Conservation (phyloP, 306 rosid species). For the Cyamopsis tetragonoloba region DNA sequence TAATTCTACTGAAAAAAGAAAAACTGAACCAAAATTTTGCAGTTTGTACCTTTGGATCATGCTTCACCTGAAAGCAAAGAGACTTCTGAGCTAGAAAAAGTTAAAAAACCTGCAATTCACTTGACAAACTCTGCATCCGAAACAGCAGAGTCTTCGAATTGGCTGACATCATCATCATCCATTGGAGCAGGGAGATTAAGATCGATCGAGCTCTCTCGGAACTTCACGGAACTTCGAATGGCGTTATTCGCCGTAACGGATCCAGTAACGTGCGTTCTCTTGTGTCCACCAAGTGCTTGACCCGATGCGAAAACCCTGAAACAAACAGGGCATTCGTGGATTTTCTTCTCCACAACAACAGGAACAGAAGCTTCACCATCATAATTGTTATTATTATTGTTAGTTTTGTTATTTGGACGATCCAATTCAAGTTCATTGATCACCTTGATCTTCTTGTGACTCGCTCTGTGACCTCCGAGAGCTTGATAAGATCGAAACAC, state of each 20-base stretch:
- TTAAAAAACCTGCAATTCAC: constrained; percentile 29
- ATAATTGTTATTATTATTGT: too few relatives aligned
- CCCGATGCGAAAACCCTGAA: constrained; percentile 83
- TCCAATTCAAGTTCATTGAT: too few relatives aligned
- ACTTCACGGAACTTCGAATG: constrained; percentile 16
- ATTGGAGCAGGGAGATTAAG: constrained; percentile 89
- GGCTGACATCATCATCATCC: constrained; percentile 64
- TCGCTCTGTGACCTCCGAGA: constrained; percentile 90
- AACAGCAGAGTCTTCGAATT: constrained; percentile 71
- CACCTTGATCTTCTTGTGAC: constrained; percentile 77
- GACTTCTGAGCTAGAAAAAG: not conserved
- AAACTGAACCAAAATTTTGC: constrained; percentile 42
- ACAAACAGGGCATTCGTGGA: constrained; percentile 79
- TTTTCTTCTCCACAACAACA: constrained; percentile 38
- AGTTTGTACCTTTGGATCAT: constrained; percentile 41
- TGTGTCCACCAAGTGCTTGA: constrained; percentile 96
- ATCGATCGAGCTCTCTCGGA: constrained; percentile 57
- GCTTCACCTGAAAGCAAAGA: not conserved
- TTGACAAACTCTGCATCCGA: constrained; percentile 73
- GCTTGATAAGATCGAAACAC: constrained; percentile 88
- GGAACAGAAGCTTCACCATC: constrained; percentile 14
- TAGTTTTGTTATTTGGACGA: too few relatives aligned
- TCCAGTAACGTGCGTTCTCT: constrained; percentile 78
- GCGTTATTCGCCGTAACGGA: not conserved
- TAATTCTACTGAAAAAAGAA: constrained; percentile 9